Base-by-base conservation (phyloP, 2,329 filamentous ascomycete species). In the Herpotrichia juniperi region DNA sequence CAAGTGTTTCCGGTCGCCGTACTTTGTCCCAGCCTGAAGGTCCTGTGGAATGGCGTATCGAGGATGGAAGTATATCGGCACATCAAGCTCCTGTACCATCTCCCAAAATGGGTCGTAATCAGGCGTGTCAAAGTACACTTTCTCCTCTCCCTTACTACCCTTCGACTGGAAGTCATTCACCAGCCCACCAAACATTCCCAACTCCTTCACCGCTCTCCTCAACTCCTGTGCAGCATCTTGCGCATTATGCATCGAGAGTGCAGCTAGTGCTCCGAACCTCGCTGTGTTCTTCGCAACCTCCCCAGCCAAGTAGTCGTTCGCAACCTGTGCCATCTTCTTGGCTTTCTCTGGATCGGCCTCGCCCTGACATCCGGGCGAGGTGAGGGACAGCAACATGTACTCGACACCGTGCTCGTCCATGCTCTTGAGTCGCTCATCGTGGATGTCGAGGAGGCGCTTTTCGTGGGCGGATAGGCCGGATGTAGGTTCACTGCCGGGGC, bases 151-250 rank as follows among this genome's bases (percentile, higher is more conserved):
- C 2, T 69, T 57, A 1, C 44, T 42, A 2, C 68, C 68, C n/a
- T 61, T 66, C 5, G 63, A 65, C 48, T 72, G 68, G 40, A 63
- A 69, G 46, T 70, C 67, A 43, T 72, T 69, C 8, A 88, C 78
- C 4, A 88, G 71, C 3, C 79, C 83, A 2, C 86, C 85, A 53
- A 83, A 80, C 74, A 88, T 87, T n/a, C 84, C 83, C 43, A 81
- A 53, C 44, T 70, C 59, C 34, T 62, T 68, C 1, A 72, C 63
- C 5, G 68, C 66, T 49, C 69, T 54, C 32, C 58, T 49, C 31
- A 71, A 37, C 43, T 71, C 68, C 2, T 63, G 59, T 1, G 66
- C 63, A 30, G 69, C 69, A 40, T 69, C 62, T 30, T 63, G 50
- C 8, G 67, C 63, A 42, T 70, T 63, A 37, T 71, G 67, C 69